phyloP scores from a whole-genome alignment of 1,284 basidiomycete species.

The Ustilago trichophora region DNA sequence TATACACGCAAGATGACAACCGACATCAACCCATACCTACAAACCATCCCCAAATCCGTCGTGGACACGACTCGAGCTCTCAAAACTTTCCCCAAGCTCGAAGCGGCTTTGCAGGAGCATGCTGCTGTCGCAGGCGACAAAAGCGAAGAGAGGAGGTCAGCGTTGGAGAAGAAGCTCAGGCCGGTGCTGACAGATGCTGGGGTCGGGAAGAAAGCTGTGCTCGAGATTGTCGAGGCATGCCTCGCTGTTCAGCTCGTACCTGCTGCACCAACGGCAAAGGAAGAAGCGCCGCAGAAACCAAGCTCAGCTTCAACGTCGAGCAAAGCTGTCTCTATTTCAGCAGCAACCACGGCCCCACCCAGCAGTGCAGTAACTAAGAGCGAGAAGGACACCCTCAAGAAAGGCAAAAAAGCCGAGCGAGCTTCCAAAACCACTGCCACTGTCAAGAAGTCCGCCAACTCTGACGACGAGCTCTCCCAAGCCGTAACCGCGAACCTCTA shows the following conservation, averaged over 20 bases:
- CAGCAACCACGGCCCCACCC: background rate
- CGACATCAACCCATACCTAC: conserved; percentile 24
- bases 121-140: background rate
- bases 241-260: background rate
- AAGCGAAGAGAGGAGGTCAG: background rate
- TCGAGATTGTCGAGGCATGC: conserved; percentile 41
- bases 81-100: conserved; percentile 49
- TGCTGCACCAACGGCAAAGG: background rate
- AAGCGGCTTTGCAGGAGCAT: conserved; percentile 23
- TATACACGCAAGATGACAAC: background rate
- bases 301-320: background rate
- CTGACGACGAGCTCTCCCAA: conserved; percentile 5
- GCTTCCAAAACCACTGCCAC: background rate
- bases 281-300: background rate
- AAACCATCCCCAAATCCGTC: conserved; percentile 59
- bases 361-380: background rate
- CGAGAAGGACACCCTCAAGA: conserved; percentile 1
- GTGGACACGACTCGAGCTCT: conserved; percentile 35
- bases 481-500: conserved; percentile 14
- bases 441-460: background rate
- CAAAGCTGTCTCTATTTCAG: background rate
- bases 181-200: conserved; percentile 54
- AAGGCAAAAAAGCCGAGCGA: conserved; percentile 1
- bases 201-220: conserved; percentile 38
- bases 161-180: conserved; percentile 33